Percentiles rank a stretch among this genome's conserved stretches.
Evolutionary conservation across 164 flowering plant species (phyloP).

Genomic region (Stephania japonica): DNA sequence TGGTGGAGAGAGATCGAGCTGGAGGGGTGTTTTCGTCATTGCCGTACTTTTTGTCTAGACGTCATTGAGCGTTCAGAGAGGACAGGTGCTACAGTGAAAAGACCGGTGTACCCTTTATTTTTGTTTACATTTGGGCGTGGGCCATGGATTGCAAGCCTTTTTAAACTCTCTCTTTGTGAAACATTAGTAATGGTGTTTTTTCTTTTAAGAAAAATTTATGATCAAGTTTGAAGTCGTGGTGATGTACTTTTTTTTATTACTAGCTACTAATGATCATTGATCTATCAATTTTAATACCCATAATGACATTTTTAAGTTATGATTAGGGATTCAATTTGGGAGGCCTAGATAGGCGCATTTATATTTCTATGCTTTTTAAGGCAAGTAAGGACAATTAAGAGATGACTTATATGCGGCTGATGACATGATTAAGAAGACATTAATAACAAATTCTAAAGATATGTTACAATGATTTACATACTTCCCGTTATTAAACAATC

Average conservation of each 20-base stretch:
- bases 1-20: not conserved
- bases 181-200: not conserved
- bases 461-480: not conserved
- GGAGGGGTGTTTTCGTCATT: conserved; percentile 11
- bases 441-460: too few relatives aligned
- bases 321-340: not conserved
- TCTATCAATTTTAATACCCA: not conserved
- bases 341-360: not conserved
- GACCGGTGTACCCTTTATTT: not conserved
- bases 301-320: not conserved
- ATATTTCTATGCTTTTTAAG: not conserved
- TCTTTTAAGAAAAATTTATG: not conserved
- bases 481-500: not conserved
- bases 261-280: not conserved
- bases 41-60: conserved; percentile 7
- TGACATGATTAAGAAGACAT: not conserved
- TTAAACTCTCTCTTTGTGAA: not conserved
- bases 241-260: not conserved
- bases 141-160: not conserved
- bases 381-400: not conserved
- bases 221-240: not conserved
- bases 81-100: not conserved
- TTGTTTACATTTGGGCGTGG: not conserved
- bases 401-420: not conserved
- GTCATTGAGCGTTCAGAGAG: not conserved